Conservation (phyloP, 495 filamentous ascomycete genomes). For the Umbilicaria muhlenbergii region DNA sequence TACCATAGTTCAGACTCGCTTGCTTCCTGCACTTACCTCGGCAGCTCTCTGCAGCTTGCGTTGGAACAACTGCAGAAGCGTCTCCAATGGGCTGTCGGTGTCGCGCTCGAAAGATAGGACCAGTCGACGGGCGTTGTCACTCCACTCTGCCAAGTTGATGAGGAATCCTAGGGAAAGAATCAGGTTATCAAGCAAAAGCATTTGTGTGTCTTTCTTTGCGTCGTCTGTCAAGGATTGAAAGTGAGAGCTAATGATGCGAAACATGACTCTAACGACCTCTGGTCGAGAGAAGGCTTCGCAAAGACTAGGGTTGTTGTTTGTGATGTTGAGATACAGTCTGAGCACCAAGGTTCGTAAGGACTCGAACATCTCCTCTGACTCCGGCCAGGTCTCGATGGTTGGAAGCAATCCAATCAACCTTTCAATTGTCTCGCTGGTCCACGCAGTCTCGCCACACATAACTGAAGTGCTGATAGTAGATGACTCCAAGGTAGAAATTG, state of each 20-base stretch:
- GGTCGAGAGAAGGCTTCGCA: constrained; percentile 48
- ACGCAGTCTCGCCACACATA: constrained; percentile 12
- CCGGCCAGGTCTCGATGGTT: constrained; percentile 2
- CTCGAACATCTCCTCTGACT: constrained; percentile 2
- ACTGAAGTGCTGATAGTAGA: constrained; percentile 24
- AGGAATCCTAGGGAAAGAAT: constrained; percentile 70
- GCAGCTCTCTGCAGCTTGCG: constrained; percentile 23
- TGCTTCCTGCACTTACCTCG: constrained; percentile 23
- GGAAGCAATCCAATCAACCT: constrained; percentile 9
- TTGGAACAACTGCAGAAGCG: constrained; percentile 28
- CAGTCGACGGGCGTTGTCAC: constrained; percentile 31
- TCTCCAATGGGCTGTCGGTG: constrained; percentile 21
- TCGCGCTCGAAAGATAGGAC: constrained; percentile 17
- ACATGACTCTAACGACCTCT: constrained; percentile 39
- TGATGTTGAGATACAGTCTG: constrained; percentile 70
- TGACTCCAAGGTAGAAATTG: constrained; percentile 51
- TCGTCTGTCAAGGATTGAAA: constrained; percentile 25
- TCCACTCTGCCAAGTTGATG: constrained; percentile 80
- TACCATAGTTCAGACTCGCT: background rate
- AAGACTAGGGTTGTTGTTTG: constrained; percentile 59
- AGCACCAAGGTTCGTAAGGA: constrained; percentile 27
- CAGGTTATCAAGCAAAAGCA: constrained; percentile 45
- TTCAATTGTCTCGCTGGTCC: constrained; percentile 6
- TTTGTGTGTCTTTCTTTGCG: constrained; percentile 27
- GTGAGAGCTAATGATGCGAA: constrained; percentile 29